Evolutionary conservation across 768 basidiomycete genomes (phyloP), one percentile per base, ranked within the genome.

Genomic region (Macrolepiota fuliginosa): DNA sequence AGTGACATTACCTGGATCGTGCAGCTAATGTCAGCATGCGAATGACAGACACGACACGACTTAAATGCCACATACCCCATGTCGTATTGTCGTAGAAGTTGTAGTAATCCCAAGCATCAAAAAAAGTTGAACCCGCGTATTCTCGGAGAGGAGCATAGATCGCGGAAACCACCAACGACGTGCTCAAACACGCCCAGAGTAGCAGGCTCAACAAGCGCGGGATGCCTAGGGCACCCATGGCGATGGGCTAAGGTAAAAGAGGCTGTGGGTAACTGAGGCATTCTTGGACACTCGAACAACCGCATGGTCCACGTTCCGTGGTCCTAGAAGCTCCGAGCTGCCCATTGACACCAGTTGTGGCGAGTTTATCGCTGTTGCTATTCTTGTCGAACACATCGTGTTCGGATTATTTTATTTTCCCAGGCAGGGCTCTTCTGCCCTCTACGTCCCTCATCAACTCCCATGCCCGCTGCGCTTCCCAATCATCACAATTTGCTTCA

Each of bases 1-100:
- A 45, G 82, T 83, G 17, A 84, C 86, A 65, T 90, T 84, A 40
- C 89, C 89, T 87, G 64, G 66, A 29, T 58, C 46, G 40, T 59
- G 19, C 52, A 37, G 32, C 47, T 19, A 9, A 27, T 46, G 62
- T 59, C 62, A 58, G 46, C 19, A 47, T 54, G 10, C n/a, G 27
- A 27, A 19, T 29, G 58, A 29, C 36, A 37, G 53, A 25, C 50
- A 19, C 13, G 49, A 36, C 27, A 9, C 35, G 37, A 49, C 25
- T 39, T 24, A 39, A 49, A 36, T 27, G 54, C 22, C 42, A 56
- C 59, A 7, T 54, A 65, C 64, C 64, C 62, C 62, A 65, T 58
- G 64, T 65, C 53, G 64, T 65, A 36, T 65, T 65, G 37, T 65
- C 64, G n/a, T 45, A 35, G 50, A 52, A 45, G 45, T 42, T 45